Conservation (phyloP, 2,329 filamentous ascomycete genomes). For the Penicillium sp. region DNA sequence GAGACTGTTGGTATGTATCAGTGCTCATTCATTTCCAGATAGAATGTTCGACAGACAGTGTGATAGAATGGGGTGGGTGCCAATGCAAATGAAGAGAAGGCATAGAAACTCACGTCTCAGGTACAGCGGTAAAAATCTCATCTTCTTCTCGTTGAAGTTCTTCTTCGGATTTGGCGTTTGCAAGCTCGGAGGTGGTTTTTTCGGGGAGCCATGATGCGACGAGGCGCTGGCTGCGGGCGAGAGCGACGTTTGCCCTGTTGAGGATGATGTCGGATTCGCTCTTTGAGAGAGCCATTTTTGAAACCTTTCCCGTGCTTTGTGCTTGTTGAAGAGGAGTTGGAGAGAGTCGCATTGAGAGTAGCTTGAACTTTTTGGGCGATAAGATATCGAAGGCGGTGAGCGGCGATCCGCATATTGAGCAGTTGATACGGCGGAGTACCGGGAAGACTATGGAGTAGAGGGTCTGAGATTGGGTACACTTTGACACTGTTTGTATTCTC, state of each 20-base stretch:
- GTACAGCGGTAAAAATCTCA: constrained; percentile 57
- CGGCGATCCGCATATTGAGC: not conserved
- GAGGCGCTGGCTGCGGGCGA: constrained; percentile 58
- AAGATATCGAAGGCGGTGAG: constrained; percentile 24
- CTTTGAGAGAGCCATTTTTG: constrained; percentile 39
- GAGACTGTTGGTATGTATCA: constrained; percentile 39
- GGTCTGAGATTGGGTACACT: not conserved
- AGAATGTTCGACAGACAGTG: not conserved
- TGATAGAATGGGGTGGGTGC: not conserved
- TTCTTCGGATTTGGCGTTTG: constrained; percentile 46
- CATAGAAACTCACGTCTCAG: constrained; percentile 53
- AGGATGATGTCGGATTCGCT: constrained; percentile 58
- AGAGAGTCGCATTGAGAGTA: not conserved
- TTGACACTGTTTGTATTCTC: not conserved
- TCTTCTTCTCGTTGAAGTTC: constrained; percentile 57
- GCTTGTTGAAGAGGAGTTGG: not conserved
- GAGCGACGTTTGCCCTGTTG: constrained; percentile 57
- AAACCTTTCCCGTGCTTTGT: not conserved
- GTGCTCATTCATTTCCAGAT: not conserved
- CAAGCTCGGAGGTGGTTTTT: constrained; percentile 44
- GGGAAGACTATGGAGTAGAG: not conserved
- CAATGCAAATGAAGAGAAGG: not conserved
- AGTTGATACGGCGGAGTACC: not conserved
- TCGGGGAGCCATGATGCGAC: constrained; percentile 61
- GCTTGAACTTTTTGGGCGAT: constrained; percentile 19